Percentiles rank a stretch among this genome's conserved stretches.
These are phyloP conservation scores for Apiospora rasikravindrae DNA, from an alignment of 2,329 filamentous ascomycete genomes.

Conservation along the genomic window DNA sequence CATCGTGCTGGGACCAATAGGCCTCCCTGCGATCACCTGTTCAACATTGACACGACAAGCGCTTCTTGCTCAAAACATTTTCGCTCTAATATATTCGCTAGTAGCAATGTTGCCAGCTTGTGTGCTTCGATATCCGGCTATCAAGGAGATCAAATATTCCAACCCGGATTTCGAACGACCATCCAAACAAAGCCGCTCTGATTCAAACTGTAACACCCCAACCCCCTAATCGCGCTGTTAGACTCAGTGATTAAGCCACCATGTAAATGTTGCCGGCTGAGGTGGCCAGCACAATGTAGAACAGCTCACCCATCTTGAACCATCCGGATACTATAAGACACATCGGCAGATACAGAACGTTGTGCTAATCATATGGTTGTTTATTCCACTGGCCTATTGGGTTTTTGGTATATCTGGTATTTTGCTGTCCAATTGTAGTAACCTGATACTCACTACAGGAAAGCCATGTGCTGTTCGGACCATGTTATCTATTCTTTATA, in stretches of 20 bases:
- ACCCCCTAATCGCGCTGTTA: background rate
- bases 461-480: background rate
- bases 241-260: background rate
- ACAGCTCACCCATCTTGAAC: background rate
- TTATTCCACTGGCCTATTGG: background rate
- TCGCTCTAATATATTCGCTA: too few species aligned
- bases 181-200: background rate
- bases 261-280: background rate
- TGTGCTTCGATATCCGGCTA: background rate
- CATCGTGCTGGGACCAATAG: background rate
- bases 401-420: too few species aligned
- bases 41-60: too few species aligned
- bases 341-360: background rate
- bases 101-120: background rate
- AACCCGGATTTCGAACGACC: background rate
- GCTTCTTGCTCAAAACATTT: too few species aligned
- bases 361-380: background rate
- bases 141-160: background rate
- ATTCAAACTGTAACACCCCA: background rate
- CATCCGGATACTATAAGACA: background rate
- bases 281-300: background rate
- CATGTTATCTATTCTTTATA: background rate
- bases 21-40: too few species aligned
- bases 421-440: too few species aligned
- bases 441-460: background rate